Evolutionary conservation across 108 stramenopile genomes (phyloP), one percentile per base, ranked within the genome.

Genomic region (Pseudonitzschia multiseries): DNA sequence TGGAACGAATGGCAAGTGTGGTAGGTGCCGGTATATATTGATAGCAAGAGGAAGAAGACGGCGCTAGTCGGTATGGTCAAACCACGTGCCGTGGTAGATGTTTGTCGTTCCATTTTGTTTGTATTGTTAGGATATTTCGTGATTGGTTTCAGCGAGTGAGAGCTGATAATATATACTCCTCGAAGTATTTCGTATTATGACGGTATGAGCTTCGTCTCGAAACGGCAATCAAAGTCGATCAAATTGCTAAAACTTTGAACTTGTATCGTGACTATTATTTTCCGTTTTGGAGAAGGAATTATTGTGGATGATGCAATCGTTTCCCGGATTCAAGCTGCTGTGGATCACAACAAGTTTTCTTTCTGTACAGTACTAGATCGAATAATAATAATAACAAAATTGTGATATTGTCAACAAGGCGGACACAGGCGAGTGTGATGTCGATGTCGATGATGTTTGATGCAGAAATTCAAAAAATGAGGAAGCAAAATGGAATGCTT

Each of bases 11-110:
- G 61, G 36, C 61, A 62, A 14, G 24, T 2, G 54, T 3, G 10
- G 10, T 56, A 20, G 2, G 54, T 79, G 64, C 83, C 81, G 70
- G 15, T 20, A 56, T 56, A 56, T 24, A 56, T 22, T 26, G 26
- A 26, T 56, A 56, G 24, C 54, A 62, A 33, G 14, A 62, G 31
- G 15, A 62, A 10, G 2, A 29, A 40, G 20, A 40, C 14, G 12
- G 40, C 31, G 32, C 18, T 40, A 10, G 36, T 21, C 18, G 18
- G 36, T 40, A 13, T 32, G 8, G 17, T n/a, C 61, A 62, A 62
- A 33, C 61, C 14, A 17, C 15, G 22, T 15, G 53, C 14, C 24
- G 53, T 54, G n/a, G 10, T 24, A 24, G 53, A 36, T 5, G 36
- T 36, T 14, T 54, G 0, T 54, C 53, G 53, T 9, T 54, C 22